A percentile compares a stretch with the other conserved stretches of the same genome.
Evolutionary conservation across 78 protist genomes (phyloP).

Genomic region (Speleostelium caveatum): DNA sequence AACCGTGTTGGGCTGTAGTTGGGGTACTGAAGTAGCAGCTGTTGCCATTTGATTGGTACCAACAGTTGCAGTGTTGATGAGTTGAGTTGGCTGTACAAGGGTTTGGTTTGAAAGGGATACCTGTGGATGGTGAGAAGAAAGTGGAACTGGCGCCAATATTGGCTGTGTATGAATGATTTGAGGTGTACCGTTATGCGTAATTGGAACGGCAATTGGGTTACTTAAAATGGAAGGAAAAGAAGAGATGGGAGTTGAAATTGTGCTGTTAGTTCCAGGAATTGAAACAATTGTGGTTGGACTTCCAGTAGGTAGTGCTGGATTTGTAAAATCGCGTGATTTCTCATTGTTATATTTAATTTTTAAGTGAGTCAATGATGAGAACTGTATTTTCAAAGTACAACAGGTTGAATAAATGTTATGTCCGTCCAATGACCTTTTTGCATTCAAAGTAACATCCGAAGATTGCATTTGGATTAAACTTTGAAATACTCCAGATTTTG

Average conservation of each 20-base stretch:
- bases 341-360: slow-evolving; percentile 82
- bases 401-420: slow-evolving; percentile 81
- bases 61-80: not conserved
- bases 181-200: not conserved
- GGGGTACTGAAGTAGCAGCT: not conserved
- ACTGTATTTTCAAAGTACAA: slow-evolving; percentile 80
- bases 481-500: slow-evolving; percentile 78
- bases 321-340: slow-evolving; percentile 70
- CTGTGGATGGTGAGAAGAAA: not conserved
- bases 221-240: not conserved
- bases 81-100: not conserved
- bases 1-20: not conserved
- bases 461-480: slow-evolving; percentile 66
- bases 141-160: not conserved
- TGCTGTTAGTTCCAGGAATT: no score
- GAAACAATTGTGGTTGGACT: not conserved
- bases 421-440: slow-evolving; percentile 82
- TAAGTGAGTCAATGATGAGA: slow-evolving; percentile 67
- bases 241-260: not conserved
- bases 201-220: not conserved
- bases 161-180: not conserved
- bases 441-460: slow-evolving; percentile 44
- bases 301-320: slow-evolving; percentile 3
- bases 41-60: not conserved
- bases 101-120: not conserved